phyloP scores from a whole-genome alignment of 2,329 filamentous ascomycete species.

The Phyllosticta paracitricarpa region DNA sequence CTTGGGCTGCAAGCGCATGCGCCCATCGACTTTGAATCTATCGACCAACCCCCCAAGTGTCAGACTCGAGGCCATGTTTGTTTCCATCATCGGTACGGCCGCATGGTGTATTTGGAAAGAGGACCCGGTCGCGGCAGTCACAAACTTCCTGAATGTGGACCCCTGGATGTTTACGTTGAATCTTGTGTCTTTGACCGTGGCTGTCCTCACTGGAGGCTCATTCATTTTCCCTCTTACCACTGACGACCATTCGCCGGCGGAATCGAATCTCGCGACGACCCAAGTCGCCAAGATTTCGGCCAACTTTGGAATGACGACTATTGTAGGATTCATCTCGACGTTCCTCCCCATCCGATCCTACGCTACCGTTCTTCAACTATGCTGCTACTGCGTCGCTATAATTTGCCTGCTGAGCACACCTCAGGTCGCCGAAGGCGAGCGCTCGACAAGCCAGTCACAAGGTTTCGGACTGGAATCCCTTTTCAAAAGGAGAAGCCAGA shows the following conservation, averaged over 20 bases:
- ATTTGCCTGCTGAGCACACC: constrained; percentile 8
- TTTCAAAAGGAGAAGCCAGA: not conserved
- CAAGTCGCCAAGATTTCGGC: constrained; percentile 2
- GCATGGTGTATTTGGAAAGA: constrained; percentile 4
- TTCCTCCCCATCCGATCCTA: constrained; percentile 11
- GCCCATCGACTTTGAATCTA: not conserved
- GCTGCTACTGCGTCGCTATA: constrained; percentile 7
- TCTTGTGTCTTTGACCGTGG: constrained; percentile 5
- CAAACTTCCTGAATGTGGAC: constrained; percentile 6
- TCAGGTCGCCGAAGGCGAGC: not conserved
- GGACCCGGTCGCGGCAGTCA: constrained; percentile 1
- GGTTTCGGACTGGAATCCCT: constrained; percentile 1
- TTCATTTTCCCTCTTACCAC: constrained; percentile 10
- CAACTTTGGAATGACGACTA: constrained; percentile 7
- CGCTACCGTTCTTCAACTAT: constrained; percentile 10
- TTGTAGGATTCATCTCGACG: constrained; percentile 8
- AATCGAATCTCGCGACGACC: not conserved
- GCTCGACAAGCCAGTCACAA: not conserved
- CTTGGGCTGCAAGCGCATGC: not conserved
- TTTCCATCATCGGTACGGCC: not conserved
- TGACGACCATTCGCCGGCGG: not conserved
- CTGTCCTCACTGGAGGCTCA: constrained; percentile 12
- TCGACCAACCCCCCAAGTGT: not conserved
- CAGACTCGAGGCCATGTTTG: not conserved
- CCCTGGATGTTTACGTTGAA: constrained; percentile 8